Conservation (phyloP, 441 rosid genomes). For the Erodium texanum region DNA sequence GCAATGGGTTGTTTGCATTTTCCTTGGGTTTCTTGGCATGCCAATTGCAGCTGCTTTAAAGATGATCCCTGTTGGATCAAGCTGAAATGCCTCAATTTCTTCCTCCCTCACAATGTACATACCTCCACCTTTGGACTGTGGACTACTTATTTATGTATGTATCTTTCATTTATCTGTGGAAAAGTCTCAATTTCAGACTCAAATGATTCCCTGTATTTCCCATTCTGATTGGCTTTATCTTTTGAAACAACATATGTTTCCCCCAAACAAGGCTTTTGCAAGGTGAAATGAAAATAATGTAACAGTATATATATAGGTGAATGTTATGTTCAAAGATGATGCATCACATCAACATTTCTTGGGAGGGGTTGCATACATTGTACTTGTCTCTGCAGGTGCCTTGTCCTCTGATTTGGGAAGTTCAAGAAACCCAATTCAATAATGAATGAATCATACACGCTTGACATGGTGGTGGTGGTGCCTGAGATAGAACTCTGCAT, state of each 20-base stretch:
- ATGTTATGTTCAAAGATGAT: no score
- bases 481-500: background rate
- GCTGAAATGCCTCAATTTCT: constrained; percentile 14
- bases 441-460: background rate
- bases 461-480: background rate
- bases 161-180: no score
- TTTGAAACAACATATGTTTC: no score
- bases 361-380: background rate
- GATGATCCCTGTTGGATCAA: constrained; percentile 41
- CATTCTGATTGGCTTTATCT: no score
- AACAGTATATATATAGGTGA: no score
- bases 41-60: constrained; percentile 61
- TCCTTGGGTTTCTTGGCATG: constrained; percentile 65
- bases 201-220: no score
- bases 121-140: background rate
- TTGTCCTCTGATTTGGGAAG: background rate
- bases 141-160: background rate
- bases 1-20: constrained; percentile 38
- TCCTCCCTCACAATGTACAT: background rate
- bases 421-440: no score
- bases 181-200: no score
- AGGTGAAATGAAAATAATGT: background rate
- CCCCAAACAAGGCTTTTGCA: no score
- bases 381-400: background rate
- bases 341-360: background rate